Evolutionary conservation across 2,329 filamentous ascomycete species (phyloP), one percentile per base, ranked within the genome.

Genomic region (Fusarium equiseti): DNA sequence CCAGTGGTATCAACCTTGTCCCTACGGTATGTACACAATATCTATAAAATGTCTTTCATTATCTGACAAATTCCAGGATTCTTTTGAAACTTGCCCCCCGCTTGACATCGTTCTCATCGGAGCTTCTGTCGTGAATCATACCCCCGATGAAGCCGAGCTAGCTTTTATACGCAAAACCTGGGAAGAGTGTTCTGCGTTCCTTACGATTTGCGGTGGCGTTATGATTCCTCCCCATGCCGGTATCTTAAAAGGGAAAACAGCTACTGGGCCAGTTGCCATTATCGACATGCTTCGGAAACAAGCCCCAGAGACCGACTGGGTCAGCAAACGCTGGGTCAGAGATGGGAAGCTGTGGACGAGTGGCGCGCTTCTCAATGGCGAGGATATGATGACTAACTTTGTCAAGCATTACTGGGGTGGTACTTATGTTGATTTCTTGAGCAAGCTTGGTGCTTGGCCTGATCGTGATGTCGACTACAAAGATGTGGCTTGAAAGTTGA

Each of bases 81-180:
- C 79, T 0, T 83, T 83, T 29, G 76, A 76, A 6, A 76, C 76
- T 2, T 83, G 81, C 46, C 82, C 82, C 0, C 67, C 76, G 1
- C 75, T 84, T 9, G 82, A 84, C 62, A 78, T 83, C 51, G 78
- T 79, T 20, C 75, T 84, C 45, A 80, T 83, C 58, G 82, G 82
- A 1, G 82, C 82, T 8, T 72, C 78, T 35, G 40, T 73, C 15
- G 6, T 64, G 2, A 50, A 42, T 4, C 80, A 83, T 55, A 60
- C 66, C 7, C 71, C 74, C 5, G 81, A 51, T n/a, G 73, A 77
- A 12, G 63, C 69, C 8, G 82, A 84, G 56, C 63, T 80, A 4
- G 73, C 70, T 10, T 84, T 78, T 66, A 66, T 83, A 42, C 79
- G 78, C 50, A 80, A 81, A 62, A 60, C 72, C 11, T 79, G 77